Conservation (phyloP, 768 basidiomycete genomes). For the Rhodotorula toruloides region DNA sequence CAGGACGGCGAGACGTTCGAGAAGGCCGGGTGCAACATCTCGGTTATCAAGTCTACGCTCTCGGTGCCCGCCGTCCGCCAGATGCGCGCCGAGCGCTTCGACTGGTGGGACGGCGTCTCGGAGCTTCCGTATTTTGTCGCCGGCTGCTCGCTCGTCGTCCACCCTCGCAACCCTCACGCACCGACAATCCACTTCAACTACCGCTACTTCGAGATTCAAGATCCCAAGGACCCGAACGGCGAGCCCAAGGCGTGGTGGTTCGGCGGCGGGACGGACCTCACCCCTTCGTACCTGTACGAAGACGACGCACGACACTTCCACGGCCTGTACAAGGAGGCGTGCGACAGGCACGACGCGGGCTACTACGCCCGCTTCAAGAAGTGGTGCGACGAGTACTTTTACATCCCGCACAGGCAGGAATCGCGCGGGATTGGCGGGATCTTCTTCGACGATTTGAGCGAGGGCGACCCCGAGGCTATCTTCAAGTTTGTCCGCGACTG, state of each 20-base stretch:
- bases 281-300: conserved; percentile 83
- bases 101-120: conserved; percentile 49
- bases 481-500: conserved; percentile 68
- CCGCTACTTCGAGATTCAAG: conserved; percentile 83
- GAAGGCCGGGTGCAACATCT: conserved; percentile 94
- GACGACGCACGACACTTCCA: conserved; percentile 88
- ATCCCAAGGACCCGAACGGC: conserved; percentile 48
- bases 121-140: conserved; percentile 88
- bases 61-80: conserved; percentile 84
- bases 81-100: conserved; percentile 77
- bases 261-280: conserved; percentile 90
- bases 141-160: conserved; percentile 85
- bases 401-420: conserved; percentile 78
- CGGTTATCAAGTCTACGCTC: conserved; percentile 78
- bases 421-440: conserved; percentile 85
- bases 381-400: conserved; percentile 98
- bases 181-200: conserved; percentile 95
- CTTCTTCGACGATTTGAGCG: conserved; percentile 88
- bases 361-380: conserved; percentile 78
- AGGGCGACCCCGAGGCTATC: conserved; percentile 59
- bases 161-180: conserved; percentile 86
- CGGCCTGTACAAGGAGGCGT: conserved; percentile 64
- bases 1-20: conserved; percentile 62
- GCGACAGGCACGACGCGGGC: conserved; percentile 61
- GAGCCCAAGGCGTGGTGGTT: conserved; percentile 93